A percentile compares a stretch with the other conserved stretches of the same genome.
These are phyloP conservation scores for Pseudocercospora pini-densiflorae DNA, from an alignment of 2,329 filamentous ascomycete genomes.

Conservation along the genomic window DNA sequence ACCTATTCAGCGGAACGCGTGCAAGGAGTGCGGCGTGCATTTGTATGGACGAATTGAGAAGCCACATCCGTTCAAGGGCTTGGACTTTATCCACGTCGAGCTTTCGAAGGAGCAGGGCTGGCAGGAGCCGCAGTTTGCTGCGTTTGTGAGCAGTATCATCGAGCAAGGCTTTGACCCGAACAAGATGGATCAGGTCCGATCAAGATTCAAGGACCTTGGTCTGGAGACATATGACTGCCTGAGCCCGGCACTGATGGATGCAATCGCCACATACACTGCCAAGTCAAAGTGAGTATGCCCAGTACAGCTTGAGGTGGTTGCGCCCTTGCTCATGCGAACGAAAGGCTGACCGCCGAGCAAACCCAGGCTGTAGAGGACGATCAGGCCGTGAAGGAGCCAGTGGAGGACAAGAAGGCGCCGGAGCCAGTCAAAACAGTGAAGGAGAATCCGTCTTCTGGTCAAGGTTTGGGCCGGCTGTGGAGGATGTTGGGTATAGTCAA, in stretches of 20 bases:
- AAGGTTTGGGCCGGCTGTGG: slow-evolving; percentile 13
- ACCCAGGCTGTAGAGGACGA: slow-evolving; percentile 21
- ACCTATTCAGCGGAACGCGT: slow-evolving; percentile 65
- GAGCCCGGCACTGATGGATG: slow-evolving; percentile 66
- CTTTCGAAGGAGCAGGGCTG: slow-evolving; percentile 65
- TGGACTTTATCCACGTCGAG: slow-evolving; percentile 72
- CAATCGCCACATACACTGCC: slow-evolving; percentile 32
- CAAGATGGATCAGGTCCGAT: slow-evolving; percentile 60
- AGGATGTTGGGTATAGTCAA: slow-evolving; percentile 17
- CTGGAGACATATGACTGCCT: slow-evolving; percentile 67
- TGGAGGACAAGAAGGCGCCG: neutral
- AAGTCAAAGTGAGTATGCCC: slow-evolving; percentile 29
- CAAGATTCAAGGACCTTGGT: slow-evolving; percentile 58
- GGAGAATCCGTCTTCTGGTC: neutral
- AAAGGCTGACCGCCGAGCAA: slow-evolving; percentile 21
- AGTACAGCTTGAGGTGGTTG: slow-evolving; percentile 4
- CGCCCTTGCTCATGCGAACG: slow-evolving; percentile 13
- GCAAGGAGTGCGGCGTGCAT: slow-evolving; percentile 64
- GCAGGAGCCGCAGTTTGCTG: slow-evolving; percentile 74
- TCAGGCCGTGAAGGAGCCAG: neutral
- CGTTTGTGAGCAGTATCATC: slow-evolving; percentile 69
- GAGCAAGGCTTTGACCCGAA: slow-evolving; percentile 67
- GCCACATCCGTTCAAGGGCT: slow-evolving; percentile 68
- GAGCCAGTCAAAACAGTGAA: neutral
- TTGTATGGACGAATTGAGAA: slow-evolving; percentile 68